Evolutionary conservation across 768 basidiomycete species (phyloP).

Genomic region (Imleria badia): DNA sequence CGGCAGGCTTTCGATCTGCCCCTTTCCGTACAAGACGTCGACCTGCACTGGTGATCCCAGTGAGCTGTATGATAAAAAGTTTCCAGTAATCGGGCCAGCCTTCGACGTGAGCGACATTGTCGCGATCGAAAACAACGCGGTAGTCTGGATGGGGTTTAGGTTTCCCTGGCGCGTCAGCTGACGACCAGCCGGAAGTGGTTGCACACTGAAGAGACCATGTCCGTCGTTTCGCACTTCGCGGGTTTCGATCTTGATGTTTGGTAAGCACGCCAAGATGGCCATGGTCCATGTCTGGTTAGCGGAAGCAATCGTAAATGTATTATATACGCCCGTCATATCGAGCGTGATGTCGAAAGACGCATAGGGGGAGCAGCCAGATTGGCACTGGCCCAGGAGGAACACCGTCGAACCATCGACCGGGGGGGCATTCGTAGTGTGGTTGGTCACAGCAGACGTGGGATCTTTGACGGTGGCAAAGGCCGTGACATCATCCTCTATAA

Average conservation of each 20-base stretch:
- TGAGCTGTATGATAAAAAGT: background rate
- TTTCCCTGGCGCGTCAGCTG: slow-evolving; percentile 23
- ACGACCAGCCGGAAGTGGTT: slow-evolving; percentile 6
- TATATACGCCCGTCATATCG: slow-evolving; percentile 14
- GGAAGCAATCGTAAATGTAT: slow-evolving; percentile 10
- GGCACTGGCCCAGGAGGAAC: slow-evolving; percentile 22
- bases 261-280: slow-evolving; percentile 21
- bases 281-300: slow-evolving; percentile 22
- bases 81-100: slow-evolving; percentile 1
- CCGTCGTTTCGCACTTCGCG: slow-evolving; percentile 27
- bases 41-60: slow-evolving; percentile 21
- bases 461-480: slow-evolving; percentile 7
- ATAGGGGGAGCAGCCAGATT: slow-evolving; percentile 11
- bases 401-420: slow-evolving; percentile 24
- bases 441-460: slow-evolving; percentile 10
- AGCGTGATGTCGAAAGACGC: background rate
- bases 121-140: slow-evolving; percentile 23
- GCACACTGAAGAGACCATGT: slow-evolving; percentile 19
- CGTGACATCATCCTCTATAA: background rate
- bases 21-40: slow-evolving; percentile 21
- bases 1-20: slow-evolving; percentile 14
- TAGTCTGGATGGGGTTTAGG: slow-evolving; percentile 24
- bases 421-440: slow-evolving; percentile 21
- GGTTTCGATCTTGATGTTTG: slow-evolving; percentile 26
- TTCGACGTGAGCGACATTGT: slow-evolving; percentile 5